A percentile compares a stretch with the other conserved stretches of the same genome.
Evolutionary conservation across 1,139 yeast genomes (phyloP).

Genomic region (Pichia norvegensis): DNA sequence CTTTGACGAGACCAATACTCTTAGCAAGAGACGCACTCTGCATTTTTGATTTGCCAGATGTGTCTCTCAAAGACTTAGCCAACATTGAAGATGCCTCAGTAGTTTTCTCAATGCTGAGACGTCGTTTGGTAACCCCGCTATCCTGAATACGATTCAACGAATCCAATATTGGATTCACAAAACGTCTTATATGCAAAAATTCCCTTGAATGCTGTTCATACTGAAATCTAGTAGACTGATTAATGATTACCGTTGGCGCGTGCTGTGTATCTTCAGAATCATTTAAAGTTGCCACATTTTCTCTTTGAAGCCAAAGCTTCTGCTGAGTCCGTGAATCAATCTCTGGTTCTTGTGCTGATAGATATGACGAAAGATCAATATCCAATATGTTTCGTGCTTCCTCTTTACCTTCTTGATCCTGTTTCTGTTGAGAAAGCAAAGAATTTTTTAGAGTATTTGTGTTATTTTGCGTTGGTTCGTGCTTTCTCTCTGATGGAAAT

Average conservation of each 20-base stretch:
- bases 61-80: not conserved
- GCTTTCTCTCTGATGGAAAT: not conserved
- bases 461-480: not conserved
- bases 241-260: conserved; percentile 2
- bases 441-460: not conserved
- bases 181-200: conserved; percentile 60
- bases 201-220: conserved; percentile 72
- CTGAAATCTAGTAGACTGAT: conserved; percentile 42
- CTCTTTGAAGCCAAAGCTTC: conserved; percentile 75
- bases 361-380: conserved; percentile 18
- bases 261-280: conserved; percentile 18
- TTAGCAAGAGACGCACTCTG: conserved; percentile 5
- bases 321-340: conserved; percentile 75
- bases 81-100: not conserved
- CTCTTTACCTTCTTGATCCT: not conserved
- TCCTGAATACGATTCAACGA: conserved; percentile 35
- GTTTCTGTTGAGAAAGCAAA: not conserved
- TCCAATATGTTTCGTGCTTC: conserved; percentile 3
- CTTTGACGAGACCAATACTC: conserved; percentile 6
- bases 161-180: conserved; percentile 61
- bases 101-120: conserved; percentile 19
- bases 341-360: conserved; percentile 24
- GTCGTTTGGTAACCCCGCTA: conserved; percentile 18
- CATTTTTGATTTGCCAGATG: not conserved
- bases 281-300: conserved; percentile 32